A percentile compares a stretch with the other conserved stretches of the same genome.
phyloP scores from a whole-genome alignment of 2,329 filamentous ascomycete genomes.

The Pseudofabraea citricarpa region DNA sequence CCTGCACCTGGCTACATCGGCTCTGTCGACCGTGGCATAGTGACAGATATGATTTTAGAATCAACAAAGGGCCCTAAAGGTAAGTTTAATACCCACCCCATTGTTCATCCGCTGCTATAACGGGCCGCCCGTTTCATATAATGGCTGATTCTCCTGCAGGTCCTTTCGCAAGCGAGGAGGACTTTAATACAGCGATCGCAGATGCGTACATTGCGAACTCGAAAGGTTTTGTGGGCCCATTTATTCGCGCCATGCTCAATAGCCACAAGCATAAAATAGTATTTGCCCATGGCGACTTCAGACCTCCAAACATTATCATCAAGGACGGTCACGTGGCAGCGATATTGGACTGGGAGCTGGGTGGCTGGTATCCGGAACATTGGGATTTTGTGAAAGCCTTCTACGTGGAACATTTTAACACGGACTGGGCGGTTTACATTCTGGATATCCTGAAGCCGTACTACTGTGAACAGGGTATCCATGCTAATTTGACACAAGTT shows the following conservation, averaged over 20 bases:
- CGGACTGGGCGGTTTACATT: constrained; percentile 3
- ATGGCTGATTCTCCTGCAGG: constrained; percentile 3
- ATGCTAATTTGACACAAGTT: constrained; percentile 6
- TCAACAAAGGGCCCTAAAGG: constrained; percentile 5
- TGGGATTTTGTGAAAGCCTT: constrained; percentile 6
- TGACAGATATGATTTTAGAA: constrained; percentile 7
- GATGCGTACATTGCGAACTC: constrained; percentile 4
- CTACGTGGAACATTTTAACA: constrained; percentile 3
- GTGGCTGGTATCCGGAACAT: constrained; percentile 27
- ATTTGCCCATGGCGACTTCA: constrained; percentile 34
- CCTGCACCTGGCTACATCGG: constrained; percentile 7
- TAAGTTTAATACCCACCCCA: constrained; percentile 1
- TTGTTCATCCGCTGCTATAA: too few relatives aligned
- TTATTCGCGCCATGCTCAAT: constrained; percentile 3
- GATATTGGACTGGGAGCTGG: constrained; percentile 34
- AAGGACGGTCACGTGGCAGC: constrained; percentile 28
- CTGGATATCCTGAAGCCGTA: constrained; percentile 5
- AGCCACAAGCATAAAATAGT: constrained; percentile 12
- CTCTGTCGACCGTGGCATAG: constrained; percentile 6
- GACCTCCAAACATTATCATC: constrained; percentile 33
- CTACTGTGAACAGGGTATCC: constrained; percentile 5
- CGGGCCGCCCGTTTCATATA: constrained; percentile 2
- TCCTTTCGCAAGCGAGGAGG: constrained; percentile 4
- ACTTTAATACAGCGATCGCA: constrained; percentile 4
- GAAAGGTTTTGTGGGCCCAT: constrained; percentile 3